phyloP scores from a whole-genome alignment of 2,329 filamentous ascomycete species.

The Colletotrichum tamarilloi region DNA sequence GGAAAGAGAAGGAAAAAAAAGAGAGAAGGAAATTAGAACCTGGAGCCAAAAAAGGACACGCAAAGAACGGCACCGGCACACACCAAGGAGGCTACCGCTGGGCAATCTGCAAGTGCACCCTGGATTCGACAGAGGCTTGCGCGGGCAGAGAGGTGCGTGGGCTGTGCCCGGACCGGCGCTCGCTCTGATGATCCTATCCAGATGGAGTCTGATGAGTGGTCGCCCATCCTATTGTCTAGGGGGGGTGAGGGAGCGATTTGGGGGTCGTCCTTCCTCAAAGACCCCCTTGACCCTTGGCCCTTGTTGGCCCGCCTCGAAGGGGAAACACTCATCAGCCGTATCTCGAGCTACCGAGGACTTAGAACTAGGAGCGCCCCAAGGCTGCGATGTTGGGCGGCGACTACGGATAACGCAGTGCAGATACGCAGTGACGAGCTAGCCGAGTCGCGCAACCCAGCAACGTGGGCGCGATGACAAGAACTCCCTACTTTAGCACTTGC shows the following conservation, averaged over 20 bases:
- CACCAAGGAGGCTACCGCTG: constrained; percentile 17
- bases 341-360: background rate
- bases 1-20: background rate
- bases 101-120: constrained; percentile 8
- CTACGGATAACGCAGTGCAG: background rate
- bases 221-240: constrained; percentile 13
- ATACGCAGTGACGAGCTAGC: constrained; percentile 2
- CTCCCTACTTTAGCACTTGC: constrained; percentile 23
- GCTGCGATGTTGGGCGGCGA: background rate
- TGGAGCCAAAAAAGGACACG: background rate
- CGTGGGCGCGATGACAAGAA: constrained; percentile 22
- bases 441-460: constrained; percentile 28
- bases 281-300: constrained; percentile 10
- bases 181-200: constrained; percentile 34
- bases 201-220: constrained; percentile 26
- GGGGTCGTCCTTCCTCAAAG: background rate
- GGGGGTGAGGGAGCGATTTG: background rate
- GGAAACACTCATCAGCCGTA: background rate
- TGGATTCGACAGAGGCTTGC: constrained; percentile 22
- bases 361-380: background rate
- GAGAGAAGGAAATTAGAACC: background rate
- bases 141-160: constrained; percentile 27
- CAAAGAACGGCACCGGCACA: constrained; percentile 17
- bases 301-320: constrained; percentile 5
- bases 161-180: constrained; percentile 32